Evolutionary conservation across 2,329 filamentous ascomycete genomes (phyloP).

Genomic region (Beauveria brongniartii): DNA sequence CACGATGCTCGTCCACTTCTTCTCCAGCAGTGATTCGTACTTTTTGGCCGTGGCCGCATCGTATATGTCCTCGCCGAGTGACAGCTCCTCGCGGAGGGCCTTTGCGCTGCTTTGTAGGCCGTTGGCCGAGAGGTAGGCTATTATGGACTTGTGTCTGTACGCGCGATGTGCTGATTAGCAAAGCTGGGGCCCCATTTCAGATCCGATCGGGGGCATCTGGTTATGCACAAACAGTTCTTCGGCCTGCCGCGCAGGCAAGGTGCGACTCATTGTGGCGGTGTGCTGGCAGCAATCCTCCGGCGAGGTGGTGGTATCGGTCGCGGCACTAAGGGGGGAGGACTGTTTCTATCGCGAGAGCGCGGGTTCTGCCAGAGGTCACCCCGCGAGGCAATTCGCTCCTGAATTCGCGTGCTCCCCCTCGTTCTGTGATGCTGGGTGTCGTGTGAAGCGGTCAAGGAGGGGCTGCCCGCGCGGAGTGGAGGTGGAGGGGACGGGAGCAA

Average conservation of each 20-base stretch:
- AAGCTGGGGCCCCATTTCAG: not conserved
- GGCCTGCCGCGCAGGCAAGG: conserved; percentile 72
- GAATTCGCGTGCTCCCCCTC: not conserved
- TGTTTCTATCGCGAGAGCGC: not conserved
- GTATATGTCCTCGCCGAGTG: conserved; percentile 60
- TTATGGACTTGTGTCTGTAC: conserved; percentile 79
- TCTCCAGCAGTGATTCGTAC: conserved; percentile 88
- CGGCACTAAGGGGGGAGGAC: not conserved
- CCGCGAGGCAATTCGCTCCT: conserved; percentile 6
- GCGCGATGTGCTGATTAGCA: conserved; percentile 11
- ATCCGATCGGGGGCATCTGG: not conserved
- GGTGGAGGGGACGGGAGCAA: not conserved
- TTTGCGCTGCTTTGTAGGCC: conserved; percentile 62
- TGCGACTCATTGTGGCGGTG: conserved; percentile 54
- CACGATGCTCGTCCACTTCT: conserved; percentile 97
- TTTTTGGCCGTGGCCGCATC: conserved; percentile 81
- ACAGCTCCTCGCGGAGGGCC: conserved; percentile 68
- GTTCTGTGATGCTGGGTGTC: not conserved
- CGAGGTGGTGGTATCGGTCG: not conserved
- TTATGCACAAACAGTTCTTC: conserved; percentile 68
- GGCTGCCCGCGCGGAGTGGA: conserved; percentile 8
- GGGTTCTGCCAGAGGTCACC: conserved; percentile 3
- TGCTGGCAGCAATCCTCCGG: not conserved
- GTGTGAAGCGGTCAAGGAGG: conserved; percentile 11
- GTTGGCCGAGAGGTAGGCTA: conserved; percentile 74